phyloP scores from a whole-genome alignment of 2,329 filamentous ascomycete species.

The Phyllosticta ampelicida region DNA sequence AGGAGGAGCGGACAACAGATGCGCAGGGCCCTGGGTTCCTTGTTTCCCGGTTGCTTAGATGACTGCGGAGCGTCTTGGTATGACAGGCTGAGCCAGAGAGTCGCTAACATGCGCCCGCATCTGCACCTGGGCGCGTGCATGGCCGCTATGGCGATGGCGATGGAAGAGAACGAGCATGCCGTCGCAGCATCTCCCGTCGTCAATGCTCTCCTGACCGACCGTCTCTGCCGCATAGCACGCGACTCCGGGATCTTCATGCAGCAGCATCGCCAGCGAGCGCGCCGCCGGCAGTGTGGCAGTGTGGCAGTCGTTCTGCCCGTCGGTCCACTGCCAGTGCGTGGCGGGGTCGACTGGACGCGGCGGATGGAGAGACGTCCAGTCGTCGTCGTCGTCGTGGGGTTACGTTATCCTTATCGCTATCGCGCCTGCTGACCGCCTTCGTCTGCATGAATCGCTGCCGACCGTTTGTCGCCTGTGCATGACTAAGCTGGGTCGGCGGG shows the following conservation, averaged over 20 bases:
- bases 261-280: background rate
- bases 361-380: background rate
- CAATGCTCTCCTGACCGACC: conserved; percentile 4
- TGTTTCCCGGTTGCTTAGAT: background rate
- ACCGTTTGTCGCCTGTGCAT: too few species aligned
- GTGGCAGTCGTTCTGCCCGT: background rate
- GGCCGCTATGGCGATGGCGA: background rate
- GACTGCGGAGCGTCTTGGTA: conserved; percentile 4
- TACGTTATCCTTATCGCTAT: too few species aligned
- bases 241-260: background rate
- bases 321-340: background rate
- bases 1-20: conserved; percentile 1
- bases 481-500: too few species aligned
- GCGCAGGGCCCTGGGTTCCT: background rate
- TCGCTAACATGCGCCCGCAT: conserved; percentile 8
- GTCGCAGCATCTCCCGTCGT: background rate
- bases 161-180: conserved; percentile 1
- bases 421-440: background rate
- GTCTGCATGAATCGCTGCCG: background rate
- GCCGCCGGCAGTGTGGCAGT: too few species aligned
- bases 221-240: background rate
- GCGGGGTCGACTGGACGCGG: background rate
- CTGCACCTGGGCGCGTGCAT: conserved; percentile 9
- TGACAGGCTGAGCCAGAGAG: conserved; percentile 6
- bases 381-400: background rate